Base-by-base conservation (phyloP, 306 rosid genomes). In the Coriaria nepalensis region DNA sequence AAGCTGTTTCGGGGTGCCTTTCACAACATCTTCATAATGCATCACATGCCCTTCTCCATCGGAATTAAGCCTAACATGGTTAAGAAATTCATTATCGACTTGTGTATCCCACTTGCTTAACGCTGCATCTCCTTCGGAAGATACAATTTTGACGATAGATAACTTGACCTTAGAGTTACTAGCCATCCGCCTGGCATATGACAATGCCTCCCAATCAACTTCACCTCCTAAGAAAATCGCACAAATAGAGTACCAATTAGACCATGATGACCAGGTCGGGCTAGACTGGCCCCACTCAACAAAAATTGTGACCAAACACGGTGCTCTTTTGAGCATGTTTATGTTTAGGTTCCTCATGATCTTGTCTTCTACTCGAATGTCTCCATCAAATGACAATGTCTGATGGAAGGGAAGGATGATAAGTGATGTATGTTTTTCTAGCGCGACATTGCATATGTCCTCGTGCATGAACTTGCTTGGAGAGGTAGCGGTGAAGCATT, bases 151-250 rank as follows among this genome's bases (percentile, higher is more conserved):
- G 2, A 79, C 10, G 50, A 79, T 74, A 0, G 73, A 59, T 0
- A 79, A 57, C 14, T 56, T 51, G 2, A 74, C 65, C 8, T 61
- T 54, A 5, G 59, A 33, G 15, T 74, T 79, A 11, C 34, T 65
- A 0, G 68, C 42, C 78, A 82, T 73, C 13, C 81, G 73, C 56
- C 66, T 77, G 0, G 86, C 76, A 0, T 64, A 56, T 5, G 43
- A 47, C 10, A 86, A 48, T 0, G 83, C 83, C 50, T 86, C 96
- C 43, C 83, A 68, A 9, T 86, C 90, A 4, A 79, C 93, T 20
- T 48, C 59, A 0, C 96, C 96, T 11, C 83, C 96, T 10, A 86
- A 15, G 70, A 65, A 86, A 35, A 86, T 42, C 59, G 77, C 6
- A 8, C 81, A 70, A 5, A 82, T 68, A 0, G 44, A 44, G 47